Percentiles rank a stretch among this genome's conserved stretches.
phyloP scores from a whole-genome alignment of 2,329 filamentous ascomycete species.

The Diaporthe nobilis region DNA sequence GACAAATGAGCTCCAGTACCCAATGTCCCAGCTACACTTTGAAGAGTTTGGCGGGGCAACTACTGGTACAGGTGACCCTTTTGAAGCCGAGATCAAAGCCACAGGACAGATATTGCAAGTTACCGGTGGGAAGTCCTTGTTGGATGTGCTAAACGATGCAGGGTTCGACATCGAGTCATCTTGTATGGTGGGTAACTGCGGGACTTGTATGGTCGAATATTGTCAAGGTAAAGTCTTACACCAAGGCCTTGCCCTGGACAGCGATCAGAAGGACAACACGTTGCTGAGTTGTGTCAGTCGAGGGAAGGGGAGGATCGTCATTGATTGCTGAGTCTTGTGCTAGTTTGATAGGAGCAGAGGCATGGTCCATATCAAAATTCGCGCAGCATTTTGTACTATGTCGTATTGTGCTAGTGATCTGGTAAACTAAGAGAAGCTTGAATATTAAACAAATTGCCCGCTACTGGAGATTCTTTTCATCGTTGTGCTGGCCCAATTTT shows the following conservation, averaged over 20 bases:
- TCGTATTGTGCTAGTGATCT: not conserved
- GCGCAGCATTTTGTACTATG: not conserved
- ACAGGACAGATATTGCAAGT: not conserved
- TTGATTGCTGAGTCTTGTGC: not conserved
- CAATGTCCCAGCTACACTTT: not conserved
- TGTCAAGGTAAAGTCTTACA: conserved; percentile 38
- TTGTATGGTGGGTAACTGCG: conserved; percentile 51
- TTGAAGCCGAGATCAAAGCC: conserved; percentile 4
- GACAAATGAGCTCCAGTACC: not conserved
- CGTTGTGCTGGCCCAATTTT: not conserved
- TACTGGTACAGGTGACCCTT: not conserved
- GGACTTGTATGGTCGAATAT: conserved; percentile 50
- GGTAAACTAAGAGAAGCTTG: not conserved
- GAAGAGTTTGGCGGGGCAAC: not conserved
- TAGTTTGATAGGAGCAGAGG: not conserved
- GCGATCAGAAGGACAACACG: not conserved
- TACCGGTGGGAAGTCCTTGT: not conserved
- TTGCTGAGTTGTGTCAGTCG: conserved; percentile 10
- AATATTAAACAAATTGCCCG: not conserved
- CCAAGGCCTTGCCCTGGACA: not conserved
- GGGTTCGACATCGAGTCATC: conserved; percentile 52
- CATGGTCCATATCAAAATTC: not conserved
- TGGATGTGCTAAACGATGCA: conserved; percentile 50
- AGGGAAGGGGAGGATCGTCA: not conserved
- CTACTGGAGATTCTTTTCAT: not conserved